Base-by-base conservation (phyloP, 768 basidiomycete genomes). In the Melanogaster broomeanus region DNA sequence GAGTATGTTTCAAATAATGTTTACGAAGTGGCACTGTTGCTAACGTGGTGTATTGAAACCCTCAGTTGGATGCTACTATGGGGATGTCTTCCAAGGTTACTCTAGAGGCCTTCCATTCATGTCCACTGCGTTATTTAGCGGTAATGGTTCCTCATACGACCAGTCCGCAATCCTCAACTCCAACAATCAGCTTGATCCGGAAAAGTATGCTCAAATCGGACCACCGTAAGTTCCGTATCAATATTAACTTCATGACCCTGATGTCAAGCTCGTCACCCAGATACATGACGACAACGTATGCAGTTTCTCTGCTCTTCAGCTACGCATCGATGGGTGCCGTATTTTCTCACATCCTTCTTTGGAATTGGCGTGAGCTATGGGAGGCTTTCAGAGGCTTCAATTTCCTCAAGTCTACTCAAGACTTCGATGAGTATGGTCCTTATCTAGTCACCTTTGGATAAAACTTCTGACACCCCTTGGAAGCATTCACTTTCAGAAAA, bases 321-420 rank as follows among this genome's bases (percentile, higher is more conserved):
- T 56, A 56, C 31, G 47, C 52, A 37, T 48, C 55, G 16, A 53
- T 53, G 42, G 55, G 55, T 6, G 52, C 55, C 8, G 76, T 77
- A 2, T 70, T 81, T 31, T 77, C 76, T 3, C 78, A 77, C 51
- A 66, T 83, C 10, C 56, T 77, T n/a, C 55, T 83, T 21, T 82
- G 78, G 80, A 71, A 81, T 56, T 80, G 77, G 78, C 65, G 66
- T 6, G 79, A 83, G 51, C 53, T 64, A 15, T 64, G 59, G 61
- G 45, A 38, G 6, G 41, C 59, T 13, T 56, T 64, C 51, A 51
- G 34, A 42, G 51, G 48, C 21, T 57, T 57, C 40, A 55, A 54
- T 42, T 57, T 57, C 39, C 18, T 82, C 24, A 75, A 53, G 34
- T 48, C 55, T 25, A 41, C 37, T 2, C 43, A 53, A 60, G 21